Percentiles rank a stretch among this genome's conserved stretches.
phyloP scores from a whole-genome alignment of 805 yeast species.

The Saturnispora halmiae region DNA sequence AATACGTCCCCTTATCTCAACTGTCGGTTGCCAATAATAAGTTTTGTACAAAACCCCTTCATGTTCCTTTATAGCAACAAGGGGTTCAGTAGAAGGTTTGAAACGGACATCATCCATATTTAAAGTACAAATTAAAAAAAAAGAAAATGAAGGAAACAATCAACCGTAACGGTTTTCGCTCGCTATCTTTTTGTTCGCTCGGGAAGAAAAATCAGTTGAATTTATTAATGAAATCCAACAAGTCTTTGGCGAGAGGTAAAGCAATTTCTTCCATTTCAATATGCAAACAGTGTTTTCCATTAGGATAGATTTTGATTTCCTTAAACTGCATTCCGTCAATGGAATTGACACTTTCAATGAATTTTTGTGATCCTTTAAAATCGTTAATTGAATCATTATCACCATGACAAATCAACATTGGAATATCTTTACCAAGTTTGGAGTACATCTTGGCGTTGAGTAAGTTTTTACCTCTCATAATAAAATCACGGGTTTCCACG shows the following conservation, averaged over 20 bases:
- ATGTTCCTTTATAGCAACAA: not conserved
- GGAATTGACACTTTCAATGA: constrained; percentile 27
- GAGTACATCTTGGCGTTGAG: constrained; percentile 30
- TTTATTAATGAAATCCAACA: constrained; percentile 33
- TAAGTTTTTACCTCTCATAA: constrained; percentile 51
- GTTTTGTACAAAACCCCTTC: constrained; percentile 1
- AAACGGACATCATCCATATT: constrained; percentile 1
- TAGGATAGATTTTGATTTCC: constrained; percentile 16
- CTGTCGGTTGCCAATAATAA: constrained; percentile 5
- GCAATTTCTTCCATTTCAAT: constrained; percentile 39
- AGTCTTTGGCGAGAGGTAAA: constrained; percentile 25
- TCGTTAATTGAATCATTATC: constrained; percentile 53
- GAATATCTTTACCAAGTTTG: constrained; percentile 32
- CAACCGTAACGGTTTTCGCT: no score
- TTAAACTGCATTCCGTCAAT: constrained; percentile 25
- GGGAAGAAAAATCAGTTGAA: constrained; percentile 2
- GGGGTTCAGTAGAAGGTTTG: not conserved
- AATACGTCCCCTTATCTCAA: constrained; percentile 40
- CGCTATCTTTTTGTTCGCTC: not conserved
- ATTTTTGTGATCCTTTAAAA: constrained; percentile 37
- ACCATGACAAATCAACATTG: constrained; percentile 56
- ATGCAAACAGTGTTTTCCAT: constrained; percentile 38
- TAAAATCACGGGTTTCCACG: constrained; percentile 48
- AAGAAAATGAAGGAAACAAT: not conserved
- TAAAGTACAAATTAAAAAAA: not conserved